A percentile compares a stretch with the other conserved stretches of the same genome.
phyloP scores from a whole-genome alignment of 495 filamentous ascomycete species.

The Neurospora sp. region DNA sequence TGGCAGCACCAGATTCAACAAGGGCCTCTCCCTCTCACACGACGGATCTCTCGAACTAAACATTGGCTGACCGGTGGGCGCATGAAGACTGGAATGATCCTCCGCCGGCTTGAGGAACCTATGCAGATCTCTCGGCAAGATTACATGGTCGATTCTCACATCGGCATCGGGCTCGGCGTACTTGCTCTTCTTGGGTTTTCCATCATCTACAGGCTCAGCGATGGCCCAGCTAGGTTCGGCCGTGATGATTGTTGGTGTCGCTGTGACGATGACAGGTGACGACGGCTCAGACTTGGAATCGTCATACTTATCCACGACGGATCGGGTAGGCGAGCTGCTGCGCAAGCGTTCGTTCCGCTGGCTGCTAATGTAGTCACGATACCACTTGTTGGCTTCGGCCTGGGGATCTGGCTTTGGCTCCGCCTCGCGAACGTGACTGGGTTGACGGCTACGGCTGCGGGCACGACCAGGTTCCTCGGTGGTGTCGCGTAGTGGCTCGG shows the following conservation, averaged over 20 bases:
- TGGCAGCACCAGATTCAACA: slow-evolving; percentile 42
- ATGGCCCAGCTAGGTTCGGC: neutral
- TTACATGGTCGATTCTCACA: slow-evolving; percentile 39
- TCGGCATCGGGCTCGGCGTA: slow-evolving; percentile 47
- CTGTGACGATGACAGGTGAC: slow-evolving; percentile 12
- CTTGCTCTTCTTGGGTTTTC: slow-evolving; percentile 28
- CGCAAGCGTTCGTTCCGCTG: slow-evolving; percentile 29
- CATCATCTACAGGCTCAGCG: neutral
- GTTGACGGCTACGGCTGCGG: neutral
- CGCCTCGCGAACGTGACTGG: neutral
- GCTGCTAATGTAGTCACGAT: slow-evolving; percentile 25
- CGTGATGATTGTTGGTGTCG: neutral
- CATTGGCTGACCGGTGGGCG: slow-evolving; percentile 11
- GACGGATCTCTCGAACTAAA: slow-evolving; percentile 37
- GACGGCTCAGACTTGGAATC: slow-evolving; percentile 27
- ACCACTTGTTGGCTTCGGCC: slow-evolving; percentile 40
- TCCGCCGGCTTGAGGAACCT: slow-evolving; percentile 14
- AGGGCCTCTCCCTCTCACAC: slow-evolving; percentile 37
- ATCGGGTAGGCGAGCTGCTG: slow-evolving; percentile 30
- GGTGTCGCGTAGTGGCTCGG: neutral
- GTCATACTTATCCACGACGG: slow-evolving; percentile 40
- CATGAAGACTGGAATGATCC: neutral
- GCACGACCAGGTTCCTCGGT: neutral
- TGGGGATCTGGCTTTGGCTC: slow-evolving; percentile 9
- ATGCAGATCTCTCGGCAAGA: slow-evolving; percentile 27